These are phyloP conservation scores for Phylloporus sp. DNA, from an alignment of 768 basidiomycete species.

Conservation along the genomic window DNA sequence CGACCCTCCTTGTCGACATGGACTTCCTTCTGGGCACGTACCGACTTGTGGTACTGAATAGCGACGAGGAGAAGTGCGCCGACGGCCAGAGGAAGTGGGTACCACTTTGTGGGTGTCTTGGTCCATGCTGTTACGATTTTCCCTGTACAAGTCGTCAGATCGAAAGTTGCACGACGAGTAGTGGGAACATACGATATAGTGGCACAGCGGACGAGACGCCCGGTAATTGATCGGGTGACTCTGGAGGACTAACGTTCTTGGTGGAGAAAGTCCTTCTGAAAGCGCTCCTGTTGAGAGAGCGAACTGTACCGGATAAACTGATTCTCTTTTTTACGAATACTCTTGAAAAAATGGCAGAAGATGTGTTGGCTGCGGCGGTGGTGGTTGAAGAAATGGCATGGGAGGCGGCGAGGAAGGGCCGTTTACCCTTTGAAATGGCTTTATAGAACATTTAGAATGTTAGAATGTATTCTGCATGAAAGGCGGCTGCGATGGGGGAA, in stretches of 20 bases:
- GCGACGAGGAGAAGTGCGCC: slow-evolving; percentile 83
- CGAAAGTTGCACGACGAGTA: not conserved
- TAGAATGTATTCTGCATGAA: slow-evolving; percentile 17
- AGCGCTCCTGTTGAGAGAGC: slow-evolving; percentile 23
- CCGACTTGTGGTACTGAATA: slow-evolving; percentile 63
- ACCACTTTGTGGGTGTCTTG: slow-evolving; percentile 90
- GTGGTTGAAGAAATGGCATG: slow-evolving; percentile 28
- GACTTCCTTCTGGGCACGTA: slow-evolving; percentile 53
- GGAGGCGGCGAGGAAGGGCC: slow-evolving; percentile 55
- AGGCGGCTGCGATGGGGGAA: slow-evolving; percentile 3
- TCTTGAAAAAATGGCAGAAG: slow-evolving; percentile 29
- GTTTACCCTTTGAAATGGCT: slow-evolving; percentile 40
- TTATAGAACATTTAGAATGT: slow-evolving; percentile 28
- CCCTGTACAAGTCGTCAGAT: slow-evolving; percentile 34
- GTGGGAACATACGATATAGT: slow-evolving; percentile 39
- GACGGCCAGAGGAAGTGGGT: slow-evolving; percentile 86
- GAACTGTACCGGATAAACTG: slow-evolving; percentile 29
- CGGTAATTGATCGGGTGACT: slow-evolving; percentile 45
- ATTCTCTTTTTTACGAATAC: slow-evolving; percentile 31
- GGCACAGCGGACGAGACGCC: slow-evolving; percentile 35
- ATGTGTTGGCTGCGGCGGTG: slow-evolving; percentile 27
- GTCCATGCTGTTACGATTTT: slow-evolving; percentile 75
- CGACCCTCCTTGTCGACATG: slow-evolving; percentile 79
- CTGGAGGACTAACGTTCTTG: slow-evolving; percentile 26
- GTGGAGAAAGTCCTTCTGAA: slow-evolving; percentile 25